phyloP scores from a whole-genome alignment of 2,329 filamentous ascomycete species.

The Chrysoporthe puriensis region DNA sequence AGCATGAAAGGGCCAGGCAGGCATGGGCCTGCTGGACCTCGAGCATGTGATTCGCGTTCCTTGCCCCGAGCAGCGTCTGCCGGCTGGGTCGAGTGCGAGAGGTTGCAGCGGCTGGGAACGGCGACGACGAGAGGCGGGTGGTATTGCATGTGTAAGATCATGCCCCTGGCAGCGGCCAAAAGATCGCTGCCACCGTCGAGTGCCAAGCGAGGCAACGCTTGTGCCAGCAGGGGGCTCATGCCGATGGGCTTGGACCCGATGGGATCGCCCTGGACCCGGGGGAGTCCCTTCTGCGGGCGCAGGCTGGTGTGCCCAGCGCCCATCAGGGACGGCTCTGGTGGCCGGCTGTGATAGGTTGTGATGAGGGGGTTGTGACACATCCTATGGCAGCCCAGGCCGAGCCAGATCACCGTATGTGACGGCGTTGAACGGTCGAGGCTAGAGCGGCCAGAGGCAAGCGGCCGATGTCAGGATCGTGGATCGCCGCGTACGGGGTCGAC shows the following conservation, averaged over 20 bases:
- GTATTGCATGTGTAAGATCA: conserved; percentile 16
- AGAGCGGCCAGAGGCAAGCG: too few relatives aligned
- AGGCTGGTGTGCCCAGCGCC: background rate
- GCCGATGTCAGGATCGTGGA: background rate
- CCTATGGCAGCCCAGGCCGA: background rate
- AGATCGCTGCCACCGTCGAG: conserved; percentile 12
- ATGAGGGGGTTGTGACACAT: background rate
- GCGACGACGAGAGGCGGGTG: background rate
- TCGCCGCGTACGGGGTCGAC: background rate
- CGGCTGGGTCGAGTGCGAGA: background rate
- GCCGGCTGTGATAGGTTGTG: background rate
- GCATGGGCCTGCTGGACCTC: background rate
- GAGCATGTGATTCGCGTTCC: conserved; percentile 20
- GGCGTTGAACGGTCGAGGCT: too few relatives aligned
- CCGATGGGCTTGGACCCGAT: background rate
- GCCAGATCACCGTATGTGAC: too few relatives aligned
- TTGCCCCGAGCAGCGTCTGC: conserved; percentile 10
- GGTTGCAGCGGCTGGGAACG: conserved; percentile 7
- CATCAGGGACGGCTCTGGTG: background rate
- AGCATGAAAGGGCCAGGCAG: background rate
- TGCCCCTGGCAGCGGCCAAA: conserved; percentile 21
- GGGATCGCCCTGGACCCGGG: background rate
- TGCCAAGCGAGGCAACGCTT: background rate
- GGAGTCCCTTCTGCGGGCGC: background rate
- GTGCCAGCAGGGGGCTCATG: background rate